Evolutionary conservation across 176 grass and related monocot species (phyloP), one percentile per base, ranked within the genome.

Genomic region (Neostapfia colusana): DNA sequence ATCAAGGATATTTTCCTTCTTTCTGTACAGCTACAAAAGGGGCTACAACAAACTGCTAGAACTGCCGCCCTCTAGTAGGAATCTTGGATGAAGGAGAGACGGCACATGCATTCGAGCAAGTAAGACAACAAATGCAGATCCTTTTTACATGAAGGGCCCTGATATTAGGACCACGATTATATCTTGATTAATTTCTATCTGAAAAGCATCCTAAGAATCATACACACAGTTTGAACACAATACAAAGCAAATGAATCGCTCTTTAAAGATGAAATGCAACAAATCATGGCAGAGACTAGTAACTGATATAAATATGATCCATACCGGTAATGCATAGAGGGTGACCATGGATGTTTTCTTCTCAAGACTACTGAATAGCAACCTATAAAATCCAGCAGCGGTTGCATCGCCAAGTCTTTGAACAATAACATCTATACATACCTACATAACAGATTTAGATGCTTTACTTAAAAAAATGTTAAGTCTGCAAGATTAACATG

Each of bases 381-480:
- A 77, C 27, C 82, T 92, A 59, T 92, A 97, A 71, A 97, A 81
- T 79, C 84, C 86, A 57, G 95, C 95, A 42, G 95, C 95, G 63
- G 91, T 90, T 20, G 91, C 95, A 88, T 97, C 91, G 61, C 95
- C 95, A 70, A 97, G 87, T 58, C 91, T 92, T 83, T 97, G 95
- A 45, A 97, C 89, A 62, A 93, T 89, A 69, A 97, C 84, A 88
- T 98, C 95, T 90, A 98, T 98, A 76, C 91, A 98, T 16, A 98
- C 85, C 95, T 98, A 85, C 24, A 68, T 31, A 3, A 70, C 18
- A 70, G 31, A 31, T 31, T 31, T 31, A 31, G 31, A 31, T 31
- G 31, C 3, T 31, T 31, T 31, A 2, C 27, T 49, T 20, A 42
- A 7, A 82, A 65, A 65, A 65, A 34, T 18, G 31, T 4, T 8